phyloP scores from a whole-genome alignment of 2,329 filamentous ascomycete species.

The Venturia aucupariae region DNA sequence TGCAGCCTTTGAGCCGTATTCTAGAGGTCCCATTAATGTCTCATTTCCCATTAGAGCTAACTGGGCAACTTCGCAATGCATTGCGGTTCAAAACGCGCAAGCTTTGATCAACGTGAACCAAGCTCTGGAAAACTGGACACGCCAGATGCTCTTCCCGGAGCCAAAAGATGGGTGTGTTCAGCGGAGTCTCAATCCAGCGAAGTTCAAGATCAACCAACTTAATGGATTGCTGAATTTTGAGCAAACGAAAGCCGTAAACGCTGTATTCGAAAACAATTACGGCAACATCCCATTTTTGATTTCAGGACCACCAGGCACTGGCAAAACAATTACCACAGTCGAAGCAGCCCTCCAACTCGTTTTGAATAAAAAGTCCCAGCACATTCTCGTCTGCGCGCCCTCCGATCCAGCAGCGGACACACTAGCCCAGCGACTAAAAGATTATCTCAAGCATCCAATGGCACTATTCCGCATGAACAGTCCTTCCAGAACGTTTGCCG shows the following conservation, averaged over 20 bases:
- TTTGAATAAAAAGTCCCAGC: slow-evolving; percentile 17
- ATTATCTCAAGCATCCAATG: slow-evolving; percentile 25
- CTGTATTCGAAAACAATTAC: slow-evolving; percentile 32
- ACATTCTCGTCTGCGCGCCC: slow-evolving; percentile 37
- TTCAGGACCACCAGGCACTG: slow-evolving; percentile 42
- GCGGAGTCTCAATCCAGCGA: slow-evolving; percentile 27
- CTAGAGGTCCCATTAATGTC: neutral
- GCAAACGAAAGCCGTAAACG: slow-evolving; percentile 37
- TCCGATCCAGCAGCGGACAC: slow-evolving; percentile 40
- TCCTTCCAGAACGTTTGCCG: slow-evolving; percentile 31
- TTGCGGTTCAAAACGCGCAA: neutral
- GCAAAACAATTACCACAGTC: slow-evolving; percentile 43
- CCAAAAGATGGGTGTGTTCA: slow-evolving; percentile 30
- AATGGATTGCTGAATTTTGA: slow-evolving; percentile 39
- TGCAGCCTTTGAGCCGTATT: neutral
- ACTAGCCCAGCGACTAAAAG: slow-evolving; percentile 30
- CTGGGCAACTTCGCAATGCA: neutral
- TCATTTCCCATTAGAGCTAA: neutral
- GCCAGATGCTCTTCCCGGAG: slow-evolving; percentile 36
- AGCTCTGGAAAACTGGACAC: slow-evolving; percentile 22
- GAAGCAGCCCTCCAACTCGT: slow-evolving; percentile 32
- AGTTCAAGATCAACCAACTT: slow-evolving; percentile 27
- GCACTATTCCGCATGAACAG: slow-evolving; percentile 35
- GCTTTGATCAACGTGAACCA: neutral
- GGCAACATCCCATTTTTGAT: slow-evolving; percentile 39